These are phyloP conservation scores for Breviolum minutum DNA, from an alignment of 73 alveolate species.

Conservation along the genomic window DNA sequence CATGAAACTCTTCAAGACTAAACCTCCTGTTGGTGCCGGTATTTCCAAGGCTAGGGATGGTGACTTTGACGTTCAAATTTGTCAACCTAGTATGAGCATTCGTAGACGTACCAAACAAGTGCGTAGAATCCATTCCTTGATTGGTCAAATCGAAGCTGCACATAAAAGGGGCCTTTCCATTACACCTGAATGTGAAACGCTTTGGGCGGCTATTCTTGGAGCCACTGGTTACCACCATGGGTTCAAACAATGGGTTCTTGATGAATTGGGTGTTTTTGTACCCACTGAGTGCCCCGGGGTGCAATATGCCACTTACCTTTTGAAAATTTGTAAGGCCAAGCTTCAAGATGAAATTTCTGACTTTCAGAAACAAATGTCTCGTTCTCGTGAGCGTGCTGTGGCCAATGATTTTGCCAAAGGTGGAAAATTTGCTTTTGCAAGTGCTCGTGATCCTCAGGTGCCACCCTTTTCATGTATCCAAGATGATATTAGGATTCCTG, in stretches of 20 bases:
- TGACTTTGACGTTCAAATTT: background rate
- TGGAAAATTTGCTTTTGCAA: background rate
- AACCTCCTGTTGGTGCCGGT: background rate
- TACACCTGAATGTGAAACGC: background rate
- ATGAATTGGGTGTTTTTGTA: background rate
- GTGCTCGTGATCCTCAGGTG: background rate
- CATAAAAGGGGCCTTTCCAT: background rate
- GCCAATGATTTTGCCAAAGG: background rate
- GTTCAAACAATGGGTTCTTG: background rate
- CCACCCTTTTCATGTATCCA: background rate
- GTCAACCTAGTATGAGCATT: background rate
- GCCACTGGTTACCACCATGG: background rate
- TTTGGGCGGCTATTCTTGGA: background rate
- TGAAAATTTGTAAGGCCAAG: no score
- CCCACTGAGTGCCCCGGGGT: background rate
- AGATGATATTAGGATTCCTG: no score
- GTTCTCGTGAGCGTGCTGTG: background rate
- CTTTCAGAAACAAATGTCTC: no score
- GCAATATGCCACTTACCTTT: background rate
- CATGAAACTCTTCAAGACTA: background rate
- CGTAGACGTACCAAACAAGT: background rate
- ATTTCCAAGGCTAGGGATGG: background rate
- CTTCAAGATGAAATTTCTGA: no score
- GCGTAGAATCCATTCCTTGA: background rate
- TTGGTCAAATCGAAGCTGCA: background rate